These are phyloP conservation scores for Alternaria postmessia DNA, from an alignment of 2,329 filamentous ascomycete species.

Conservation along the genomic window DNA sequence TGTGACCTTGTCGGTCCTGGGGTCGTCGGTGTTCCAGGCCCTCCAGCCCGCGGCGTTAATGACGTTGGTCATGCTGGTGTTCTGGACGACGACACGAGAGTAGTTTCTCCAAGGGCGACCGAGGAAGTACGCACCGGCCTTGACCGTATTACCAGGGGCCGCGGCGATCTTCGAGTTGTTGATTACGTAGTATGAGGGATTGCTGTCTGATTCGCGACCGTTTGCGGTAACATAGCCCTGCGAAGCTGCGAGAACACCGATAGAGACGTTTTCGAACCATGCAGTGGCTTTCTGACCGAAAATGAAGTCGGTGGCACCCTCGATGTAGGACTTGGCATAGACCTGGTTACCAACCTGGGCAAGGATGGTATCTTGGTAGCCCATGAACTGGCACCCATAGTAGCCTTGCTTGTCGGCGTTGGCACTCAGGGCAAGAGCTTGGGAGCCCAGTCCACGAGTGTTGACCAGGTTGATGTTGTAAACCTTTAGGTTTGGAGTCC, in stretches of 20 bases:
- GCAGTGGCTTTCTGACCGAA: conserved; percentile 63
- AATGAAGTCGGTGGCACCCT: conserved; percentile 67
- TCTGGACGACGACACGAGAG: conserved; percentile 62
- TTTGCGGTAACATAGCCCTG: conserved; percentile 54
- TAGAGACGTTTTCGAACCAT: conserved; percentile 62
- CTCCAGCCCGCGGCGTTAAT: conserved; percentile 68
- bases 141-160: conserved; percentile 50
- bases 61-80: conserved; percentile 61
- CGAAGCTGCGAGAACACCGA: conserved; percentile 55
- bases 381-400: conserved; percentile 64
- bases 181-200: conserved; percentile 63
- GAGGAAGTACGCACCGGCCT: conserved; percentile 56
- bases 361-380: conserved; percentile 64
- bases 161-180: conserved; percentile 60
- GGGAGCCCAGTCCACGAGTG: conserved; percentile 57
- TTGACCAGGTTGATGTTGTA: conserved; percentile 68
- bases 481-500: conserved; percentile 62
- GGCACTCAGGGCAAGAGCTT: conserved; percentile 64
- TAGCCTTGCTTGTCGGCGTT: conserved; percentile 62
- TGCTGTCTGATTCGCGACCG: conserved; percentile 41
- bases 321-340: conserved; percentile 65
- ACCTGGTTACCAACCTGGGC: conserved; percentile 60
- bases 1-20: conserved; percentile 61
- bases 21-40: conserved; percentile 60
- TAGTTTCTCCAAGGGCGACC: conserved; percentile 63